Conservation (phyloP, 208 protist species). For the Leishmania tropica region DNA sequence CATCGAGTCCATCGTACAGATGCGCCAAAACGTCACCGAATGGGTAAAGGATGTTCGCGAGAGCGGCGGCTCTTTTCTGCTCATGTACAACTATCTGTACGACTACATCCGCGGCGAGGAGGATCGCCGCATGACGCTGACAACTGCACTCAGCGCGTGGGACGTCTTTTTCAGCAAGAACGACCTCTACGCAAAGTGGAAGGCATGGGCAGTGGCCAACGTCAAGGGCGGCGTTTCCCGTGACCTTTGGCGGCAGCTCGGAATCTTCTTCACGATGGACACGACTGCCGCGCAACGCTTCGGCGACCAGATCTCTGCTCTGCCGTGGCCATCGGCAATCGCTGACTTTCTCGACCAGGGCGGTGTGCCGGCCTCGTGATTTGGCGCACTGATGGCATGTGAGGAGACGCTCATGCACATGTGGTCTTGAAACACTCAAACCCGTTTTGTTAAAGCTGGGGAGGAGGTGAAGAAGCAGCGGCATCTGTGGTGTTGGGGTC, state of each 20-base stretch:
- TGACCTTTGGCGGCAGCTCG: slow-evolving; percentile 83
- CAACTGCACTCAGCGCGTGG: slow-evolving; percentile 64
- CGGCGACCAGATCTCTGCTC: slow-evolving; percentile 7
- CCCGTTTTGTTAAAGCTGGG: neutral
- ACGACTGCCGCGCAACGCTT: neutral
- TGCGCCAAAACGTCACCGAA: slow-evolving; percentile 44
- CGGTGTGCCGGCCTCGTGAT: neutral
- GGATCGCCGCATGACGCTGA: slow-evolving; percentile 55
- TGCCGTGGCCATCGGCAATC: slow-evolving; percentile 65
- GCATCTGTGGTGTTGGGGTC: neutral
- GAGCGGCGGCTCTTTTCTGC: slow-evolving; percentile 39
- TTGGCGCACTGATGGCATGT: neutral
- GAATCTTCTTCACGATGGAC: slow-evolving; percentile 39
- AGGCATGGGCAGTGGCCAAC: slow-evolving; percentile 46
- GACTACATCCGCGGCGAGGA: slow-evolving; percentile 87
- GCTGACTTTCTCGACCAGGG: slow-evolving; percentile 71
- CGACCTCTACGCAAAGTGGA: slow-evolving; percentile 43
- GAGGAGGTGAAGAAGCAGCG: neutral
- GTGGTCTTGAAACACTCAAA: neutral
- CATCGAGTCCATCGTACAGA: slow-evolving; percentile 50
- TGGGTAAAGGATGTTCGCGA: slow-evolving; percentile 61
- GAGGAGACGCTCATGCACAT: neutral
- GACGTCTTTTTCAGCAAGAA: slow-evolving; percentile 55
- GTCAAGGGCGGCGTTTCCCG: slow-evolving; percentile 59
- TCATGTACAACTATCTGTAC: slow-evolving; percentile 87